phyloP scores from a whole-genome alignment of 2,329 filamentous ascomycete species.

The Setomelanomma holmii region DNA sequence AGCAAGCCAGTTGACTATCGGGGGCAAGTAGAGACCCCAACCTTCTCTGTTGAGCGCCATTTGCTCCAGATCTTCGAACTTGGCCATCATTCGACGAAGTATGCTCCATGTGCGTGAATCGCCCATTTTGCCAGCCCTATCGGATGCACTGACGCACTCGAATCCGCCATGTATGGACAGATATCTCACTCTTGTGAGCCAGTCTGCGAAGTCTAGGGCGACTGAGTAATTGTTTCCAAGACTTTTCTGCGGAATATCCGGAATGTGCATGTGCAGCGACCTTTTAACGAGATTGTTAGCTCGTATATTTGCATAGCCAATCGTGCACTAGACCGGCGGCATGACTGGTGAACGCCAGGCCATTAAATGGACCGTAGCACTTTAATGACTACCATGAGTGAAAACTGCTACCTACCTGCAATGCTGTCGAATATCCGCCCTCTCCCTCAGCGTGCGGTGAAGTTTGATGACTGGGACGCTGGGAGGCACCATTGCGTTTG shows the following conservation, averaged over 20 bases:
- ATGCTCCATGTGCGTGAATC: not conserved
- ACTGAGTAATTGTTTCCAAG: not conserved
- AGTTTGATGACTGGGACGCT: not conserved
- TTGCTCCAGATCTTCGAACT: constrained; percentile 2
- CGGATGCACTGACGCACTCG: no score
- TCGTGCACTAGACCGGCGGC: no score
- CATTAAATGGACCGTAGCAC: no score
- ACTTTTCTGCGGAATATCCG: not conserved
- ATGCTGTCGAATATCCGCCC: constrained; percentile 1
- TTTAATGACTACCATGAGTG: not conserved
- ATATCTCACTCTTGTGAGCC: not conserved
- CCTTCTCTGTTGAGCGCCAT: not conserved
- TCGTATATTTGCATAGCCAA: not conserved
- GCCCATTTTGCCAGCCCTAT: not conserved
- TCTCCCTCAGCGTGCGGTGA: constrained; percentile 3
- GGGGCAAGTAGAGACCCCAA: constrained; percentile 1
- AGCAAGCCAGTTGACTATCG: not conserved
- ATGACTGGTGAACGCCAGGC: not conserved
- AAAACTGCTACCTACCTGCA: constrained; percentile 4
- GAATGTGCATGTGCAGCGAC: not conserved
- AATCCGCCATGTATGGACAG: not conserved
- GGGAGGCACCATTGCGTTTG: not conserved
- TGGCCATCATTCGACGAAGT: not conserved
- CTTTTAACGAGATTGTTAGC: not conserved
- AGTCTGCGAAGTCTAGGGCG: not conserved